Evolutionary conservation across 2,329 filamentous ascomycete species (phyloP), one percentile per base, ranked within the genome.

Genomic region (Monilinia fructigena): DNA sequence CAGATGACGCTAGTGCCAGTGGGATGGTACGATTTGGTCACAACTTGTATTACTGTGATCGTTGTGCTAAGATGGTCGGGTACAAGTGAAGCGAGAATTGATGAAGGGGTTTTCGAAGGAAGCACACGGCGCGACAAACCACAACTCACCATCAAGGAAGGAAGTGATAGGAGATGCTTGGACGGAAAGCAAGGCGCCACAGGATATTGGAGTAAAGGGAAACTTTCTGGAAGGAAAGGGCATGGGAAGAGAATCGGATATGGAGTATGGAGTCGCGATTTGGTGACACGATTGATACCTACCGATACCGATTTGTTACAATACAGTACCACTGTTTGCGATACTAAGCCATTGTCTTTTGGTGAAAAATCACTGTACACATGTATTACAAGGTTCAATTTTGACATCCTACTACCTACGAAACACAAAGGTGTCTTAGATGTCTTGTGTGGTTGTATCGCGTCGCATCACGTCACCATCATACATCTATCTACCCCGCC

Each of bases 1-100:
- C 84, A 42, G 85, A 88, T 75, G 85, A 88, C 76, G 79, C 82
- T 60, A 79, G 78, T 70, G 79, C 83, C 54, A 83, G 80, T 67
- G 86, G 86, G 69, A 89, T 89, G 86, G 82, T 89, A 18, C 82
- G 83, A 73, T 86, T 89, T 69, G 85, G 85, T 2, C 83, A 85
- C 76, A 87, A 87, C 76, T 82, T 88, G 68, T 88, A 88, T 79
- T 89, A 89, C 77, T 89, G 86, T 78, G 80, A 83, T 67, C 81
- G 85, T 47, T 89, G 86, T 75, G 86, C 86, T 68, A 84, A 82
- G 74, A 84, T 86, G 75, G 84, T 86, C 42, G 86, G 86, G 72
- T 89, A 87, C 77, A 85, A 83, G 75, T 88, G 82, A 83, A 72
- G 53, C 35, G 53, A 54, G 42, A 48, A 26, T 60, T 26, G 58